Conservation (phyloP, 2,329 filamentous ascomycete species). For the Coleophoma eucalyptorum region DNA sequence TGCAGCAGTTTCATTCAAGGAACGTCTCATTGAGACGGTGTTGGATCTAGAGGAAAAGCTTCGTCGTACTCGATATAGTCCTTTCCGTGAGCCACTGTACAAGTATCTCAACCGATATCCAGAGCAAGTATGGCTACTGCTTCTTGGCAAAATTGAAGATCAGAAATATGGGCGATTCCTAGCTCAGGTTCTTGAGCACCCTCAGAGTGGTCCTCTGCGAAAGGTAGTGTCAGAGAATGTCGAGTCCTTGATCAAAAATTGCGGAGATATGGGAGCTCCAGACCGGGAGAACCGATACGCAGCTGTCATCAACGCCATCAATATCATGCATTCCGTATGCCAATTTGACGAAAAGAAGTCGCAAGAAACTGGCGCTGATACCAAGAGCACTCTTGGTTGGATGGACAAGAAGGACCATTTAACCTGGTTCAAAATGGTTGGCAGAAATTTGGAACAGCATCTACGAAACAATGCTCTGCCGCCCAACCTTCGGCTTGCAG, state of each 20-base stretch:
- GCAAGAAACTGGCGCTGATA: conserved; percentile 40
- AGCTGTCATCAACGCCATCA: conserved; percentile 82
- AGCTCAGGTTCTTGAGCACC: conserved; percentile 76
- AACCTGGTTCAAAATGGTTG: conserved; percentile 59
- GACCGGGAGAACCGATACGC: conserved; percentile 65
- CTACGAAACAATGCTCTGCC: conserved; percentile 68
- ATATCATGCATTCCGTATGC: conserved; percentile 76
- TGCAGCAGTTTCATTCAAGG: conserved; percentile 87
- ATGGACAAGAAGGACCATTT: conserved; percentile 63
- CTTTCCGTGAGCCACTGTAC: conserved; percentile 85
- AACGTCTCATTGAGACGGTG: conserved; percentile 84
- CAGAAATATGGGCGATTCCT: conserved; percentile 87
- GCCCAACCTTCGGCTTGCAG: conserved; percentile 71
- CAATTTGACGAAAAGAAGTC: conserved; percentile 42
- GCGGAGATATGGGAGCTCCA: conserved; percentile 58
- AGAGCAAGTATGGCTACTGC: conserved; percentile 78
- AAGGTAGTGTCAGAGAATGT: conserved; percentile 71
- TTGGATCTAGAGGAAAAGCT: conserved; percentile 82
- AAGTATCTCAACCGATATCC: conserved; percentile 93
- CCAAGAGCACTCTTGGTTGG: conserved; percentile 46
- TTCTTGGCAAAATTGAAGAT: conserved; percentile 77
- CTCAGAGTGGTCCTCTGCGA: conserved; percentile 70
- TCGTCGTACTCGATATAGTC: conserved; percentile 82
- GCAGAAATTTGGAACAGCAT: conserved; percentile 74
- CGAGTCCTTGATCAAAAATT: conserved; percentile 65